These are phyloP conservation scores for Phytophthora europaea DNA, from an alignment of 352 stramenopile genomes.

Conservation along the genomic window DNA sequence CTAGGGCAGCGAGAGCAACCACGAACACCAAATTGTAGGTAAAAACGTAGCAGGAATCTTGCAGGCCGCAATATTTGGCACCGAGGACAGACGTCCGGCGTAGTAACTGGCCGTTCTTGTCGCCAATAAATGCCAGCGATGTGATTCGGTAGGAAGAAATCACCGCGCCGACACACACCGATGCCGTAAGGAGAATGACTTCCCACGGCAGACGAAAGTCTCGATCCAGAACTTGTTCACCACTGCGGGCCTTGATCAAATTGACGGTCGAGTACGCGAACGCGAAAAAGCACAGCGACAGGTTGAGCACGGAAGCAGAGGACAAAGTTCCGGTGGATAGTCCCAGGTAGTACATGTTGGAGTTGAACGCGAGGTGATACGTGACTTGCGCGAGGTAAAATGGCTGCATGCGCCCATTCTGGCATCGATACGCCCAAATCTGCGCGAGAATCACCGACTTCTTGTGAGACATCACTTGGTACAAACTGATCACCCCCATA, in stretches of 20 bases:
- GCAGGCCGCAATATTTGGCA: constrained; percentile 35
- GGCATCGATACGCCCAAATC: constrained; percentile 37
- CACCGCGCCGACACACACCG: constrained; percentile 10
- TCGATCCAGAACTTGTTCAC: constrained; percentile 27
- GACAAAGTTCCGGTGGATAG: constrained; percentile 29
- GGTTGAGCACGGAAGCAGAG: constrained; percentile 28
- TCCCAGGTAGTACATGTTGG: constrained; percentile 40
- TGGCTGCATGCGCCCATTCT: constrained; percentile 40
- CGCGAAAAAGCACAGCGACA: constrained; percentile 27
- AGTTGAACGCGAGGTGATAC: constrained; percentile 41
- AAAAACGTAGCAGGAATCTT: constrained; percentile 42
- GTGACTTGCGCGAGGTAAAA: constrained; percentile 38
- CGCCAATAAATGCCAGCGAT: constrained; percentile 20
- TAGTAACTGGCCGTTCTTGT: constrained; percentile 34
- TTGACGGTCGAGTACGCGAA: constrained; percentile 36
- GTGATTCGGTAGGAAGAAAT: constrained; percentile 19
- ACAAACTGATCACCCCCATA: constrained; percentile 40
- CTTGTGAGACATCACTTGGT: constrained; percentile 38
- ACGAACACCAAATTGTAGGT: constrained; percentile 35
- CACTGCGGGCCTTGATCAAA: constrained; percentile 29
- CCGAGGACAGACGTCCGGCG: constrained; percentile 28
- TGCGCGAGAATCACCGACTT: constrained; percentile 29
- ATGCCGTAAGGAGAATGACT: constrained; percentile 10
- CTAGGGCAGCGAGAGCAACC: constrained; percentile 14
- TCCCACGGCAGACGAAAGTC: constrained; percentile 37